Evolutionary conservation across 2,329 filamentous ascomycete species (phyloP), one percentile per base, ranked within the genome.

Genomic region (Didymella keratinophila): DNA sequence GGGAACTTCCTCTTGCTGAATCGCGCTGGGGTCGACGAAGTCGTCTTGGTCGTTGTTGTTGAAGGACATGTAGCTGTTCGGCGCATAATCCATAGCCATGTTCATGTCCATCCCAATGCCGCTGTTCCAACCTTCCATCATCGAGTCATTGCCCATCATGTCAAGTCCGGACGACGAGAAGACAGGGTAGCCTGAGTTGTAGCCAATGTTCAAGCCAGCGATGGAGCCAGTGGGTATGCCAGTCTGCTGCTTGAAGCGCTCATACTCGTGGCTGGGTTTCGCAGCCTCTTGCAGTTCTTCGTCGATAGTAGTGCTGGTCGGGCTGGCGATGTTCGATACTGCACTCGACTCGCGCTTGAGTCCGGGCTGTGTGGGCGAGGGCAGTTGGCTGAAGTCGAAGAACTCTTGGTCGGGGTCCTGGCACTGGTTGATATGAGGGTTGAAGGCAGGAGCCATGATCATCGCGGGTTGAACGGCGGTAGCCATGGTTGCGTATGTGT

Each of bases 191-290:
- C 74, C 77, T 11, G 68, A 56, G 64, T 69, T 72, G 65, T 71
- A 71, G 16, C 44, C 82, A 73, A 90, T 84, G 76, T 91, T 93
- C 69, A 95, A 86, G 34, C 91, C 90, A 73, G 95, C 86, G 12
- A 93, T 82, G 51, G 92, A 93, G 62, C 93, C 93, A 1, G 92
- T 89, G 0, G 95, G 92, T 28, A 97, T 88, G 63, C 93, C 93
- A 3, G 95, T 97, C 81, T 97, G 93, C 76, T 99, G 95, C 80
- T 92, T 91, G 82, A 97, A 96, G 73, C 92, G 88, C 71, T 93
- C 91, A 82, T 98, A 98, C 79, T 96, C 92, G 80, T 97, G 93
- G 78, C 92, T 97, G 9, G 95, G 94, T 34, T 88, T 91, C 46
- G 87, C 88, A 72, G 93, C 86, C 20, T 84, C 79, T 64, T 84